Base-by-base conservation (phyloP, 768 basidiomycete genomes). In the Suillus decipiens region DNA sequence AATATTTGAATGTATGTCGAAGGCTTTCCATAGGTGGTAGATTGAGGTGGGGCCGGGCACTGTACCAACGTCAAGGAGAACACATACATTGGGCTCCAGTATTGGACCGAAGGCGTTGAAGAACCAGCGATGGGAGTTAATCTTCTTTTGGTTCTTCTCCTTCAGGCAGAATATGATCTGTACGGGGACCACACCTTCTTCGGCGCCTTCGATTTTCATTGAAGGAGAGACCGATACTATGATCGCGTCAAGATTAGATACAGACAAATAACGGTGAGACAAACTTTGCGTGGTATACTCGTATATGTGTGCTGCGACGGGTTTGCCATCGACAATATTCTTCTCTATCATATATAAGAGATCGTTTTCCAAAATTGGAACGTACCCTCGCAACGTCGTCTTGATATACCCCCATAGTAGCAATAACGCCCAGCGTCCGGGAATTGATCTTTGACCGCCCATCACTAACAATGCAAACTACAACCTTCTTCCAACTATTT, bases 401-500 rank as follows among this genome's bases (percentile, higher is more conserved):
- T 78, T 99, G 96, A 73, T 98, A 98, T 31, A 86, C 89, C 8
- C 96, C 96, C 86, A 98, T 89, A 3, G 95, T 87, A 14, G 96
- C 96, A 63, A 99, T 85, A 39, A 95, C 92, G 66, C 87, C 90
- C 70, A 95, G 74, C 17, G 90, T 92, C 65, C 93, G 78, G 48
- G 89, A 83, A 72, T 95, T 93, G 75, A 96, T 91, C 83, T 95
- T 94, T 66, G 77, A 72, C 36, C 94, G 83, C 1, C 93, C 95
- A 74, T 96, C 93, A 47, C 89, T 91, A 9, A 96, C 94, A 68
- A 96, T 88, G 70, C 92, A 95, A 11, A 96, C 90, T 9, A 96
- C 95, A 39, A 96, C 93, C 82, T 97, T 98, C 82, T 98, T 96
- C 96, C 96, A 99, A 1, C 95, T 95, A 0, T 97, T 95, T 73